These are phyloP conservation scores for Leishmania martiniquensis DNA, from an alignment of 208 protist species.

Conservation along the genomic window DNA sequence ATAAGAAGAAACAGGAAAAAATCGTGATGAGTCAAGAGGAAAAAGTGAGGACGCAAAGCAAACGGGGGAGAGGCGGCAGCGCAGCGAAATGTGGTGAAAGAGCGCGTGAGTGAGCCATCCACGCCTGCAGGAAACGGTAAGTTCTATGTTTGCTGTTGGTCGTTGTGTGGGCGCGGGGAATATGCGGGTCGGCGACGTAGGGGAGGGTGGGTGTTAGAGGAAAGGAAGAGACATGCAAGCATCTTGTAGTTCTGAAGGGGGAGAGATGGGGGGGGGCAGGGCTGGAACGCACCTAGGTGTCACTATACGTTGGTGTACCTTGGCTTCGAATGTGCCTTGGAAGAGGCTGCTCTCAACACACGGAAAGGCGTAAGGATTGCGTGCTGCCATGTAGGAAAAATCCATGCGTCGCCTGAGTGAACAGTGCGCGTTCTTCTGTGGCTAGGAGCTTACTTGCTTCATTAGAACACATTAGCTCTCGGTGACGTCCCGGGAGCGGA, in stretches of 20 bases:
- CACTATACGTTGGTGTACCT: too few species aligned
- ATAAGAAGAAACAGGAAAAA: too few species aligned
- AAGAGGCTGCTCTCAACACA: too few species aligned
- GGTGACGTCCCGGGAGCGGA: neutral
- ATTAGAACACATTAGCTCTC: neutral
- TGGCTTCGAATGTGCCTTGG: too few species aligned
- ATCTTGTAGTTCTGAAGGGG: too few species aligned
- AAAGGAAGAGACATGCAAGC: neutral
- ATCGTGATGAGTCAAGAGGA: too few species aligned
- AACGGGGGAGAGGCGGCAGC: neutral
- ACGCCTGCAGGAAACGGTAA: neutral
- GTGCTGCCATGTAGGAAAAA: neutral
- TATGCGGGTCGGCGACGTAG: neutral
- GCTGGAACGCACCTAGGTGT: neutral
- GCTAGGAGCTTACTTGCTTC: too few species aligned
- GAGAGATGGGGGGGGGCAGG: too few species aligned
- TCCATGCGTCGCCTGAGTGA: neutral
- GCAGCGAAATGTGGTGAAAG: neutral
- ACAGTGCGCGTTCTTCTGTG: neutral
- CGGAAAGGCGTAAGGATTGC: too few species aligned
- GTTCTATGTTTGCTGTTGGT: neutral
- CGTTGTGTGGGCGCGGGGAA: too few species aligned
- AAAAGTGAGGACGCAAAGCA: neutral
- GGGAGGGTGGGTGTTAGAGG: neutral
- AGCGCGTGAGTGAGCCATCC: neutral